Evolutionary conservation across 78 protist genomes (phyloP).

Genomic region (Emiliania huxleyi): DNA sequence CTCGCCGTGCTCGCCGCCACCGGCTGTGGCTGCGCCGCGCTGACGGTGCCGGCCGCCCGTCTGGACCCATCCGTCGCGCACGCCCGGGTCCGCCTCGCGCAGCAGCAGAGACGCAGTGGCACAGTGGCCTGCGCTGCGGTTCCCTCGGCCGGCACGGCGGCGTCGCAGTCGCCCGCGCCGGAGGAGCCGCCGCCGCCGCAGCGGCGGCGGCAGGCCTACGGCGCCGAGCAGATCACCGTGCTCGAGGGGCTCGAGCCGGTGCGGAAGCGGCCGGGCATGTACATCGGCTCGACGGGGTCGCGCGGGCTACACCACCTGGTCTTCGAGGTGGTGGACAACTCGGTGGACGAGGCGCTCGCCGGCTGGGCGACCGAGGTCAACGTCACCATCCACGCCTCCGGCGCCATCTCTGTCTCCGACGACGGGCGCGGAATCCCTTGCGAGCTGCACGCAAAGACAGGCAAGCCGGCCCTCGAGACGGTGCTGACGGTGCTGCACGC

Average conservation of each 20-base stretch:
- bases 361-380: neutral
- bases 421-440: conserved; percentile 43
- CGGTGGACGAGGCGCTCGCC: conserved; percentile 33
- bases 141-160: no score
- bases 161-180: no score
- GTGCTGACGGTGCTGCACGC: conserved; percentile 36
- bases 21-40: no score
- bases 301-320: conserved; percentile 39
- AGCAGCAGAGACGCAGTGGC: no score
- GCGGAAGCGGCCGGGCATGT: conserved; percentile 44
- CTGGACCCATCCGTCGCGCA: no score
- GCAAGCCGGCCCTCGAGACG: conserved; percentile 27
- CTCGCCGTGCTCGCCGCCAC: no score
- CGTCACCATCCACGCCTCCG: neutral
- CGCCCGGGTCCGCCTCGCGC: no score
- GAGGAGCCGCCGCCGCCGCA: no score
- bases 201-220: neutral
- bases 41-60: no score
- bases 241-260: conserved; percentile 48
- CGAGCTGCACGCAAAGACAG: conserved; percentile 31
- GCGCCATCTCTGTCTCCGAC: neutral
- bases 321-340: conserved; percentile 36
- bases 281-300: conserved; percentile 26
- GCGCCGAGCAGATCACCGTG: conserved; percentile 30
- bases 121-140: no score